These are phyloP conservation scores for Gyrodon lividus DNA, from an alignment of 768 basidiomycete species.

Conservation along the genomic window DNA sequence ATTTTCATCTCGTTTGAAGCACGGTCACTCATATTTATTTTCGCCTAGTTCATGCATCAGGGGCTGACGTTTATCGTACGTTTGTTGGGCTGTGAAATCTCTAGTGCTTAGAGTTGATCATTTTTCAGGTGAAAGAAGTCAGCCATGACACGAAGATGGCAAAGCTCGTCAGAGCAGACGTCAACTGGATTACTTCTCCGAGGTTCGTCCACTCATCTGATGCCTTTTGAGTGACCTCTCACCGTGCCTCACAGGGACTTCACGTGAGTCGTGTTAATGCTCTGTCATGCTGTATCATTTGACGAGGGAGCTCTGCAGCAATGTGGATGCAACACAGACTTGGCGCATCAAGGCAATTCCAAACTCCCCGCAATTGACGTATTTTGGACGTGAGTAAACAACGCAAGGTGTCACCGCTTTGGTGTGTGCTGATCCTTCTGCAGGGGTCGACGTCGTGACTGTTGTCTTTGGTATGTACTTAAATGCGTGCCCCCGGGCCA, in stretches of 20 bases:
- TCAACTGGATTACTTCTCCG: slow-evolving; percentile 80
- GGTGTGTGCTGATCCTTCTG: background rate
- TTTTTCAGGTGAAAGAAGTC: slow-evolving; percentile 67
- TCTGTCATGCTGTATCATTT: background rate
- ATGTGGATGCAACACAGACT: slow-evolving; percentile 76
- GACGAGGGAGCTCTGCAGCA: slow-evolving; percentile 38
- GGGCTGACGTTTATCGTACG: slow-evolving; percentile 76
- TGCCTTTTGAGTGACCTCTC: background rate
- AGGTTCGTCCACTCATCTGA: slow-evolving; percentile 38
- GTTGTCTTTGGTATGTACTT: slow-evolving; percentile 69
- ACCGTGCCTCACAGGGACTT: slow-evolving; percentile 52
- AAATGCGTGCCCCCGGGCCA: background rate
- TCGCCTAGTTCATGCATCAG: slow-evolving; percentile 78
- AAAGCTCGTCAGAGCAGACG: slow-evolving; percentile 67
- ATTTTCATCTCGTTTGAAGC: background rate
- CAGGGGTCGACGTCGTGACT: slow-evolving; percentile 63
- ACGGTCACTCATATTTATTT: slow-evolving; percentile 2
- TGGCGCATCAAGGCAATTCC: slow-evolving; percentile 69
- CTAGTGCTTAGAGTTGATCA: slow-evolving; percentile 1
- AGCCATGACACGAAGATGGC: slow-evolving; percentile 77
- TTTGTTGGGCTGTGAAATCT: background rate
- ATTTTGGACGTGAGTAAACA: slow-evolving; percentile 65
- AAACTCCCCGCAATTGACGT: slow-evolving; percentile 51
- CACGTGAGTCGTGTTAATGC: slow-evolving; percentile 48
- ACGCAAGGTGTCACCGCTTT: background rate